phyloP scores from a whole-genome alignment of 2,329 filamentous ascomycete genomes.

The Pseudocercospora musae region DNA sequence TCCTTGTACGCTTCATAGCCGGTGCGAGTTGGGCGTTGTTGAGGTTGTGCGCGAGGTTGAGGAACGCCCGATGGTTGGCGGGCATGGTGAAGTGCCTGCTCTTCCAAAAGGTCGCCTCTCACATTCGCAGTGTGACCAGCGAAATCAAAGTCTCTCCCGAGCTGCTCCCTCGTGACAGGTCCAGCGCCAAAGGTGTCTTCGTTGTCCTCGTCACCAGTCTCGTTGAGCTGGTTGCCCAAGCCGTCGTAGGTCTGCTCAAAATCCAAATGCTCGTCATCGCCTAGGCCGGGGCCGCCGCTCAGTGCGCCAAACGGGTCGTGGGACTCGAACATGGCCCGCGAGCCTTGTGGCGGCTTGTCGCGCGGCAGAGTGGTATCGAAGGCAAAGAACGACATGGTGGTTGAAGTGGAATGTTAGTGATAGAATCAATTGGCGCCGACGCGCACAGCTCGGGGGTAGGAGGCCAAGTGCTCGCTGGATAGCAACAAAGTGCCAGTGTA shows the following conservation, averaged over 20 bases:
- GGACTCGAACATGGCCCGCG: conserved; percentile 67
- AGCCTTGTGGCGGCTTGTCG: conserved; percentile 55
- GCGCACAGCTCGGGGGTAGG: neutral
- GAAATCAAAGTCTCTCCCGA: conserved; percentile 96
- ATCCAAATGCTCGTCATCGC: conserved; percentile 66
- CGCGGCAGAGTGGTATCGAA: conserved; percentile 69
- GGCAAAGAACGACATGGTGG: conserved; percentile 79
- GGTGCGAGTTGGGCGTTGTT: conserved; percentile 62
- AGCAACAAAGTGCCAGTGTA: neutral
- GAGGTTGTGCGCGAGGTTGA: conserved; percentile 39
- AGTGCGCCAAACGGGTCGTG: conserved; percentile 86
- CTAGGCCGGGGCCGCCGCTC: conserved; percentile 48
- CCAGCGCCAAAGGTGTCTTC: conserved; percentile 78
- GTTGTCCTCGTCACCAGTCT: conserved; percentile 91
- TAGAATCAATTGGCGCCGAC: neutral
- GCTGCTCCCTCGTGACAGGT: conserved; percentile 49
- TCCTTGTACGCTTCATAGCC: conserved; percentile 92
- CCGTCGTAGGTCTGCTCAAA: conserved; percentile 99
- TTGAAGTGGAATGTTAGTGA: neutral
- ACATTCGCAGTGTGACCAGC: conserved; percentile 89
- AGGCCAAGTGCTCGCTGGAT: neutral
- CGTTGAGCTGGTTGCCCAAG: conserved; percentile 83
- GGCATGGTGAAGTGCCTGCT: conserved; percentile 78
- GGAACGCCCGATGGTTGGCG: conserved; percentile 65
- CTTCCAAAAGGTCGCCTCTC: conserved; percentile 80